These are phyloP conservation scores for Syzygium grande DNA, from an alignment of 345 rosid species.

Conservation along the genomic window DNA sequence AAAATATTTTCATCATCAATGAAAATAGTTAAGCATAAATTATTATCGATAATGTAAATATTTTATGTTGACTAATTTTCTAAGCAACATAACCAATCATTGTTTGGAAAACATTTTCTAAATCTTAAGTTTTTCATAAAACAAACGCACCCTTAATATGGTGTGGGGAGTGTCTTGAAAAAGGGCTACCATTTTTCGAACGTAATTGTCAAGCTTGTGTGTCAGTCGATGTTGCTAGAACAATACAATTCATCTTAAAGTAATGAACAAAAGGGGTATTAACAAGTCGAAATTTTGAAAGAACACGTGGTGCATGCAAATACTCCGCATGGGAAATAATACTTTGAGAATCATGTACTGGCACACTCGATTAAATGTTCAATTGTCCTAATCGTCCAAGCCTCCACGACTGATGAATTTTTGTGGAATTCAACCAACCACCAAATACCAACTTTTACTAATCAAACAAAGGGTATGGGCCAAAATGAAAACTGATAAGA, in stretches of 20 bases:
- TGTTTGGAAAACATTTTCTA: too few relatives aligned
- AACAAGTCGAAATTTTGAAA: not conserved
- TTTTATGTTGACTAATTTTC: too few relatives aligned
- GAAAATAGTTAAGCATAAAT: too few relatives aligned
- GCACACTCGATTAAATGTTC: not conserved
- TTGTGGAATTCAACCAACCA: not conserved
- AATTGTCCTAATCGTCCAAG: not conserved
- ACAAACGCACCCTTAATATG: not conserved
- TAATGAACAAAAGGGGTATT: not conserved
- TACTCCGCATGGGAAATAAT: not conserved
- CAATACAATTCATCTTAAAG: not conserved
- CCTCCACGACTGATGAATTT: not conserved
- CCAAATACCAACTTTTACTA: not conserved
- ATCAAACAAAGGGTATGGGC: not conserved
- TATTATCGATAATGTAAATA: too few relatives aligned
- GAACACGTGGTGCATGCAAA: not conserved
- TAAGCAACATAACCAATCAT: too few relatives aligned
- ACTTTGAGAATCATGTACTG: not conserved
- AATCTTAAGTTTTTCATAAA: too few relatives aligned
- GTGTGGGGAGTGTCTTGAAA: not conserved
- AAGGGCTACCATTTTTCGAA: not conserved
- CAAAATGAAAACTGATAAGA: not conserved
- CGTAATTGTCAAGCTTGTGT: not conserved
- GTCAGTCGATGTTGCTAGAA: not conserved
- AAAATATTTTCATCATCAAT: too few relatives aligned